These are phyloP conservation scores for Chaetomiaceae sp. DNA, from an alignment of 2,329 filamentous ascomycete genomes.

Conservation along the genomic window DNA sequence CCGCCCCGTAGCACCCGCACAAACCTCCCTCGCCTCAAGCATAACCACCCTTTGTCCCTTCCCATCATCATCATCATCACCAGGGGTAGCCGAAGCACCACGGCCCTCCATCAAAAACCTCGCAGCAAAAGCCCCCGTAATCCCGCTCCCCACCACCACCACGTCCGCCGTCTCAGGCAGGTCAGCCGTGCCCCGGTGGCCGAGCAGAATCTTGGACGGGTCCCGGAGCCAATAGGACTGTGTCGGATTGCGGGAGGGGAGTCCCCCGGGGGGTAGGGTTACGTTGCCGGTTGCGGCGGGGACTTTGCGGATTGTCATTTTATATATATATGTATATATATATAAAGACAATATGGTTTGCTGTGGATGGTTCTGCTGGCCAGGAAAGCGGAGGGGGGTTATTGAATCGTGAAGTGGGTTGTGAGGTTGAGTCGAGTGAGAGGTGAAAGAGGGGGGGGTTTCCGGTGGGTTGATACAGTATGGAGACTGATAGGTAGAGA, in stretches of 20 bases:
- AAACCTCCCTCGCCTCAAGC: conserved; percentile 74
- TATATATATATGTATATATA: no score
- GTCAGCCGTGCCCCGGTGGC: conserved; percentile 62
- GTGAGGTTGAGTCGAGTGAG: background rate
- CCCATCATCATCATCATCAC: conserved; percentile 32
- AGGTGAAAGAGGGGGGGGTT: background rate
- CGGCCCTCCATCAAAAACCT: conserved; percentile 50
- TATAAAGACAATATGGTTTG: no score
- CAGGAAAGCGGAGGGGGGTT: no score
- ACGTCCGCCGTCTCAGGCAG: conserved; percentile 63
- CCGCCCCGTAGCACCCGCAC: conserved; percentile 78
- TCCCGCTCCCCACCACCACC: conserved; percentile 69
- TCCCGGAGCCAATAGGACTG: conserved; percentile 70
- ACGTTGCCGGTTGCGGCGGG: background rate
- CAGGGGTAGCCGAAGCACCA: conserved; percentile 29
- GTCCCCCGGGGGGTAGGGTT: conserved; percentile 35
- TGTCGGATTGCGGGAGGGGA: conserved; percentile 59
- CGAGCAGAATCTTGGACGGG: conserved; percentile 59
- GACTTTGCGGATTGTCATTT: conserved; percentile 16
- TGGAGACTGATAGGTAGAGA: background rate
- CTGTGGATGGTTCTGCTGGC: background rate
- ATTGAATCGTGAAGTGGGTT: no score
- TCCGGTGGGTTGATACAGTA: background rate
- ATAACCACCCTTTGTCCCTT: conserved; percentile 58
- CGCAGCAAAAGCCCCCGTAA: conserved; percentile 70